phyloP scores from a whole-genome alignment of 306 rosid species.

The Hylodesmum podocarpum region DNA sequence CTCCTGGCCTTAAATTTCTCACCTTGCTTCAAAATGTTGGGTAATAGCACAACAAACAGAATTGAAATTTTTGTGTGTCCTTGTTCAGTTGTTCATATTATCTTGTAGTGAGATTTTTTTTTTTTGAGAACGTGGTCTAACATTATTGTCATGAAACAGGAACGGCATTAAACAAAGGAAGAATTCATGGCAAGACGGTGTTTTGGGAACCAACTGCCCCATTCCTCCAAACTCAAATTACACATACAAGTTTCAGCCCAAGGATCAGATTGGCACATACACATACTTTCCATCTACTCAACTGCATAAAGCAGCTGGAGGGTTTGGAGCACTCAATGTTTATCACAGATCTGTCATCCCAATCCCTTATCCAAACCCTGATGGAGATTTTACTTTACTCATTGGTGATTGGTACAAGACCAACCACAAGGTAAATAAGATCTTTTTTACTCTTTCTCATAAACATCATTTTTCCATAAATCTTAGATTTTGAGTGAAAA shows the following conservation, averaged over 20 bases:
- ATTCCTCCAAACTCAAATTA: slow-evolving; percentile 88
- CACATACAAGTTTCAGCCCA: slow-evolving; percentile 82
- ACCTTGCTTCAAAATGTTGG: neutral
- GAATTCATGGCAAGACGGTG: slow-evolving; percentile 99
- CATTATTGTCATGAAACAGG: slow-evolving; percentile 46
- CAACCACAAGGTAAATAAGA: slow-evolving; percentile 68
- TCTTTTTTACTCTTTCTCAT: neutral
- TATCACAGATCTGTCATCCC: slow-evolving; percentile 79
- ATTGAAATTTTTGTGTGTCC: neutral
- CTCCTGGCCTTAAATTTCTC: neutral
- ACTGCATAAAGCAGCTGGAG: slow-evolving; percentile 89
- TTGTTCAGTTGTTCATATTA: neutral
- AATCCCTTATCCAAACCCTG: slow-evolving; percentile 75
- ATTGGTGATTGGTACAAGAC: slow-evolving; percentile 89
- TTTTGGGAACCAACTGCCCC: slow-evolving; percentile 91
- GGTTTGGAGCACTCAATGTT: slow-evolving; percentile 80
- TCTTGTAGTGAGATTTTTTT: slow-evolving; percentile 3
- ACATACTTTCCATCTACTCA: slow-evolving; percentile 86
- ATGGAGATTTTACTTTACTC: slow-evolving; percentile 84
- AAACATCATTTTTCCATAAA: neutral
- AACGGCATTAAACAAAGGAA: slow-evolving; percentile 95
- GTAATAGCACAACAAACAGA: neutral
- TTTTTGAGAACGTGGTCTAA: neutral
- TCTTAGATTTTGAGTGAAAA: neutral
- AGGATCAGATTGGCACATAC: slow-evolving; percentile 91